Conservation (phyloP, 2,329 filamentous ascomycete genomes). For the Pezicula carpinea region DNA sequence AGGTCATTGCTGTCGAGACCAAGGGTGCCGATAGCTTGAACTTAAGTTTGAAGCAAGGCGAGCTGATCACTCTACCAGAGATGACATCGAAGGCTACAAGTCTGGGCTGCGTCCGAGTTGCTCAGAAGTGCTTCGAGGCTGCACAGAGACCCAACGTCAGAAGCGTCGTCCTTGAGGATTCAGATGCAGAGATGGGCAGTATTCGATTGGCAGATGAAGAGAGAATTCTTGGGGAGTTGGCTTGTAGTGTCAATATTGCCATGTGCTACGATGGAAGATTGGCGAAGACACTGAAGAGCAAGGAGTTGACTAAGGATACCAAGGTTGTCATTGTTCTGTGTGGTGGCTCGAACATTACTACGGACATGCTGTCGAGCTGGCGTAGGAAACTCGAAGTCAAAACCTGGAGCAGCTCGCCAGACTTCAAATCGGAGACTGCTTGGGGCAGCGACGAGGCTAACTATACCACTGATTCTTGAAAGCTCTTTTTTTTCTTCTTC, state of each 20-base stretch:
- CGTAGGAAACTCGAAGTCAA: background rate
- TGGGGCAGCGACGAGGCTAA: too few relatives aligned
- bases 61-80: constrained; percentile 57
- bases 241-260: constrained; percentile 79
- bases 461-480: too few relatives aligned
- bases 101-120: constrained; percentile 67
- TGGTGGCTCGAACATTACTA: background rate
- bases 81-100: constrained; percentile 75
- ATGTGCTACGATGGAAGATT: constrained; percentile 60
- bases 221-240: constrained; percentile 72
- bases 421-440: too few relatives aligned
- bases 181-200: constrained; percentile 74
- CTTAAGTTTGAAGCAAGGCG: constrained; percentile 50
- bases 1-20: constrained; percentile 73
- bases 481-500: too few relatives aligned
- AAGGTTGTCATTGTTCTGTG: background rate
- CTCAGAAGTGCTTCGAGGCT: constrained; percentile 62
- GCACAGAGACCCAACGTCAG: constrained; percentile 28
- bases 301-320: background rate
- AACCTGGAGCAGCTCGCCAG: too few relatives aligned
- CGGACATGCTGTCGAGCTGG: background rate
- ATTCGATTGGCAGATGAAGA: constrained; percentile 79
- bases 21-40: constrained; percentile 66
- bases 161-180: constrained; percentile 52
- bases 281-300: constrained; percentile 45